phyloP scores from a whole-genome alignment of 768 basidiomycete species.

The Leccinum imitatum region DNA sequence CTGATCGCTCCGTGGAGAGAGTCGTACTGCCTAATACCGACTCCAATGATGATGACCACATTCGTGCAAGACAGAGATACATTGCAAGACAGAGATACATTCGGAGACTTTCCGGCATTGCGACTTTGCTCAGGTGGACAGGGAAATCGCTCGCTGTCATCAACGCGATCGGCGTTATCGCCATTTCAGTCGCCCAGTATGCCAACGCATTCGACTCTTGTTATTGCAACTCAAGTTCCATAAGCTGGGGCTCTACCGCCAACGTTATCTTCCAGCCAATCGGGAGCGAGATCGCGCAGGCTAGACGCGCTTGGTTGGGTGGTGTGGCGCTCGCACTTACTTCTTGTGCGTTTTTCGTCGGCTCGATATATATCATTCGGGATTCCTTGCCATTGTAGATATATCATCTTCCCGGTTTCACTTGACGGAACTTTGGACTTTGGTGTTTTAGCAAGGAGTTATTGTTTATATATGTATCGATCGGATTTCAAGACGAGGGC shows the following conservation, averaged over 20 bases:
- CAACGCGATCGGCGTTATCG: conserved; percentile 28
- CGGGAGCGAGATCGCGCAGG: conserved; percentile 23
- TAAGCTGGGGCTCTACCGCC: conserved; percentile 19
- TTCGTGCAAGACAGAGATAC: not conserved
- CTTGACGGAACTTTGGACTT: too few species aligned
- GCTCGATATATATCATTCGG: conserved; percentile 28
- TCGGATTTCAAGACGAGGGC: too few species aligned
- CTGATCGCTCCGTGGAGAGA: not conserved
- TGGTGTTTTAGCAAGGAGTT: too few species aligned
- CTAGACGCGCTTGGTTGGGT: conserved; percentile 37
- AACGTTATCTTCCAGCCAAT: conserved; percentile 29
- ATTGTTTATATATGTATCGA: too few species aligned
- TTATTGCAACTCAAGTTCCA: conserved; percentile 31
- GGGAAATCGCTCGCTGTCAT: conserved; percentile 29
- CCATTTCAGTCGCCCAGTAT: conserved; percentile 32
- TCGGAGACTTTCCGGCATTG: not conserved
- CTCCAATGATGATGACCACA: not conserved
- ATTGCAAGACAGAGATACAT: not conserved
- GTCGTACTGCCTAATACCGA: not conserved
- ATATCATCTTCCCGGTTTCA: not conserved
- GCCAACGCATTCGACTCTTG: conserved; percentile 26
- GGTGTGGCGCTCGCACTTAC: conserved; percentile 32
- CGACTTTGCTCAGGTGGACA: conserved; percentile 25
- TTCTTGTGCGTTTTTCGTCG: conserved; percentile 26
- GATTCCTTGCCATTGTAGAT: conserved; percentile 20